Conservation (phyloP, 106 monocot genomes). For the Iris macrosiphon region DNA sequence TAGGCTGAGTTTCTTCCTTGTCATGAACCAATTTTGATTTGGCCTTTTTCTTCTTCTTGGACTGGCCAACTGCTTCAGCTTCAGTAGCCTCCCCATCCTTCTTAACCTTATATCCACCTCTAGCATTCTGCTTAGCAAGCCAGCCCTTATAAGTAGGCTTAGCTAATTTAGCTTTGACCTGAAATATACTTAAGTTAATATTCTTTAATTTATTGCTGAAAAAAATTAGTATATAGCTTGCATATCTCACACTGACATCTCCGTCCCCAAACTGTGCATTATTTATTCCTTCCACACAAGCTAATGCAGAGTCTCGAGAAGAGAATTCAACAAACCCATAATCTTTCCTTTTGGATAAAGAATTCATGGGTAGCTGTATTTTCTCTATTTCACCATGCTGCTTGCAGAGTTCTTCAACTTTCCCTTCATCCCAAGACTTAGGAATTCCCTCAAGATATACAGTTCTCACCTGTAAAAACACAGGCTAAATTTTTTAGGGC, state of each 20-base stretch:
- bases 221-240: background rate
- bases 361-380: constrained; percentile 28
- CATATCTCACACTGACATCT: constrained; percentile 40
- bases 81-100: constrained; percentile 17
- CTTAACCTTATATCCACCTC: constrained; percentile 29
- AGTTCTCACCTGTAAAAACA: constrained; percentile 61
- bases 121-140: constrained; percentile 14
- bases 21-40: background rate
- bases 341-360: constrained; percentile 42
- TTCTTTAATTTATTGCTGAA: background rate
- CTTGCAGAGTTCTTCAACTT: constrained; percentile 44
- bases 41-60: constrained; percentile 10
- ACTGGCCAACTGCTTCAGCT: constrained; percentile 10
- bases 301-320: constrained; percentile 47
- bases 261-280: constrained; percentile 29
- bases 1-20: constrained; percentile 12
- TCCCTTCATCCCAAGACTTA: constrained; percentile 50
- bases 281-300: constrained; percentile 61
- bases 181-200: constrained; percentile 9
- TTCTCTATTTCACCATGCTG: constrained; percentile 45
- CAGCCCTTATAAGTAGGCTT: constrained; percentile 23
- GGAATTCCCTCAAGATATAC: constrained; percentile 50
- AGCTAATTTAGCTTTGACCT: constrained; percentile 35
- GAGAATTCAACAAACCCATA: constrained; percentile 64
- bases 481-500: too few species aligned